Conservation (phyloP, 192 early-diverging fungal genomes). For the Umbelopsis isabellina region DNA sequence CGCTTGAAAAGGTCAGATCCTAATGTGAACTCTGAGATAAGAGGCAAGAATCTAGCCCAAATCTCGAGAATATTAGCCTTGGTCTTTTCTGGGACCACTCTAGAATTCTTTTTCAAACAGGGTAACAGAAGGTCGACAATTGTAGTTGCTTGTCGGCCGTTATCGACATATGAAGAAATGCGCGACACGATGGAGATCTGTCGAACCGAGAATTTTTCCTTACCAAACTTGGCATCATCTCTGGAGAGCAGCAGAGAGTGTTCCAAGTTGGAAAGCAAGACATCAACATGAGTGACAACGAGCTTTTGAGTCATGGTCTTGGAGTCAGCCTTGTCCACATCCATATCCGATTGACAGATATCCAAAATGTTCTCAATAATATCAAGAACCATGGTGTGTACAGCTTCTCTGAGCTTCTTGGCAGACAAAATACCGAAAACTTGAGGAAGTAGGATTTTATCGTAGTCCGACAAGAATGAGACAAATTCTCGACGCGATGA, state of each 20-base stretch:
- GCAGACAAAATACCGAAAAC: conserved; percentile 76
- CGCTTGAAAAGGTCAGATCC: conserved; percentile 46
- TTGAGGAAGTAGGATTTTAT: conserved; percentile 65
- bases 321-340: conserved; percentile 36
- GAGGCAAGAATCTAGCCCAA: conserved; percentile 75
- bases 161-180: conserved; percentile 72
- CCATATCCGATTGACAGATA: conserved; percentile 55
- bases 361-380: conserved; percentile 75
- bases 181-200: conserved; percentile 82
- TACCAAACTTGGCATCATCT: conserved; percentile 51
- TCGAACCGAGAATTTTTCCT: conserved; percentile 60
- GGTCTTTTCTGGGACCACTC: conserved; percentile 73
- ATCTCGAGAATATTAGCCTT: conserved; percentile 87
- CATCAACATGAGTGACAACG: conserved; percentile 57
- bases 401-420: conserved; percentile 77
- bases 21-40: conserved; percentile 61
- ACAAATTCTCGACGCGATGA: conserved; percentile 66
- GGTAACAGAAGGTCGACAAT: conserved; percentile 85
- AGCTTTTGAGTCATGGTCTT: conserved; percentile 47
- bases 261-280: conserved; percentile 63
- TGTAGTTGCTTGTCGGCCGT: conserved; percentile 65
- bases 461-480: conserved; percentile 65
- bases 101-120: conserved; percentile 70
- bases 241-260: conserved; percentile 50
- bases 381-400: conserved; percentile 70